Evolutionary conservation across 306 rosid genomes (phyloP).

Genomic region (Elaeagnus macrophylla): DNA sequence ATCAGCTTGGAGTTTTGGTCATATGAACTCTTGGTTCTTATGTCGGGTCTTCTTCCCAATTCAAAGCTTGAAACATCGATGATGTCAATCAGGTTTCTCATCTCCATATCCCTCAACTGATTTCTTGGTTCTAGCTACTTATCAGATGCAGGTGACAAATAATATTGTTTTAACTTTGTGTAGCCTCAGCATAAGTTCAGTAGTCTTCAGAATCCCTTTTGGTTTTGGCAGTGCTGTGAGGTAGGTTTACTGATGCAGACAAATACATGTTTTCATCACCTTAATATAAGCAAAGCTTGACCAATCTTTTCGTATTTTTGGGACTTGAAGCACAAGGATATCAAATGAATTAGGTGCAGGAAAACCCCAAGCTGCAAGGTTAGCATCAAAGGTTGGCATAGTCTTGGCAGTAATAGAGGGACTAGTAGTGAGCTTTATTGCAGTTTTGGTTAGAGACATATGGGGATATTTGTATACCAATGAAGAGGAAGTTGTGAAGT

Average conservation of each 20-base stretch:
- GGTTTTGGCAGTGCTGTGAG: conserved; percentile 11
- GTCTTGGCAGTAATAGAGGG: conserved; percentile 7
- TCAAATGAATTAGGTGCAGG: conserved; percentile 7
- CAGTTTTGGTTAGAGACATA: neutral
- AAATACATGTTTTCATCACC: neutral
- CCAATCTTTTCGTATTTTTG: neutral
- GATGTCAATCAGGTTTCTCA: conserved; percentile 12
- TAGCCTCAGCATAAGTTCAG: conserved; percentile 1
- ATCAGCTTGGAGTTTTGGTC: conserved; percentile 16
- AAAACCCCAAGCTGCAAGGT: conserved; percentile 4
- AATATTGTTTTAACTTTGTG: too few species aligned
- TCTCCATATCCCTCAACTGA: too few species aligned
- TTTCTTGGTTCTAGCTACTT: too few species aligned
- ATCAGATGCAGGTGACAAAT: too few species aligned
- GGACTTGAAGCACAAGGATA: conserved; percentile 10
- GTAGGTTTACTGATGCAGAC: neutral
- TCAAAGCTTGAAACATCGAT: conserved; percentile 14
- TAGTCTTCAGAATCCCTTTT: conserved; percentile 10
- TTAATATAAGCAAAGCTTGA: neutral
- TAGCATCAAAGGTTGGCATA: conserved; percentile 1
- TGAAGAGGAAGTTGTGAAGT: conserved; percentile 3
- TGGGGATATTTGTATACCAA: conserved; percentile 8
- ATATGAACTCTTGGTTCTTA: conserved; percentile 11
- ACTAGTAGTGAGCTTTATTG: neutral
- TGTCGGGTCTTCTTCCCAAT: conserved; percentile 15